Evolutionary conservation across 2,329 filamentous ascomycete genomes (phyloP).

Genomic region (Sphaceloma murrayae): DNA sequence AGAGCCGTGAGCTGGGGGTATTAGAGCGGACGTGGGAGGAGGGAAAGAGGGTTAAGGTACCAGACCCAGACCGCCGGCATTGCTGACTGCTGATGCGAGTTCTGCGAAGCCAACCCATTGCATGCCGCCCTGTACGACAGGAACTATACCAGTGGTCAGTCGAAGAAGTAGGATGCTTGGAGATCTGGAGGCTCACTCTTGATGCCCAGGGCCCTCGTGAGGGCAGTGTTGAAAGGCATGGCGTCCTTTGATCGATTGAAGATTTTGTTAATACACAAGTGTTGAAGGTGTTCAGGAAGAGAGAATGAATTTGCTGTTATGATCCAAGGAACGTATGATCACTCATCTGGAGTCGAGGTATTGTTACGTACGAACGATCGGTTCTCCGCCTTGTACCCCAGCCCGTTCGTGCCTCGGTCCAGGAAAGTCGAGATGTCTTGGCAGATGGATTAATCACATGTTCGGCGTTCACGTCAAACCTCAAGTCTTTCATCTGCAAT

Average conservation of each 20-base stretch:
- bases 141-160: slow-evolving; percentile 43
- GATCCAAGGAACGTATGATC: too few relatives aligned
- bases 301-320: too few relatives aligned
- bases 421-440: too few relatives aligned
- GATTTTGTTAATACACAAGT: neutral
- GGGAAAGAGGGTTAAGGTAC: slow-evolving; percentile 23
- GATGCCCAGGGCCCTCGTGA: slow-evolving; percentile 53
- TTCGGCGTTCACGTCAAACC: too few relatives aligned
- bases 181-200: slow-evolving; percentile 31
- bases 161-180: neutral
- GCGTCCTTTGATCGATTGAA: neutral
- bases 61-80: slow-evolving; percentile 74
- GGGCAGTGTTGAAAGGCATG: slow-evolving; percentile 57
- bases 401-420: slow-evolving; percentile 11
- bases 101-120: slow-evolving; percentile 77
- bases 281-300: neutral
- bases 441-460: slow-evolving; percentile 9
- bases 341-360: slow-evolving; percentile 7
- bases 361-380: slow-evolving; percentile 2
- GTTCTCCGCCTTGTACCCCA: slow-evolving; percentile 9
- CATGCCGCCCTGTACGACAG: slow-evolving; percentile 80
- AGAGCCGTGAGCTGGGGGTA: slow-evolving; percentile 59
- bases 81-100: slow-evolving; percentile 63
- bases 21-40: neutral
- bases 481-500: too few relatives aligned